A percentile compares a stretch with the other conserved stretches of the same genome.
Evolutionary conservation across 441 rosid genomes (phyloP).

Genomic region (Gossypium aridum): DNA sequence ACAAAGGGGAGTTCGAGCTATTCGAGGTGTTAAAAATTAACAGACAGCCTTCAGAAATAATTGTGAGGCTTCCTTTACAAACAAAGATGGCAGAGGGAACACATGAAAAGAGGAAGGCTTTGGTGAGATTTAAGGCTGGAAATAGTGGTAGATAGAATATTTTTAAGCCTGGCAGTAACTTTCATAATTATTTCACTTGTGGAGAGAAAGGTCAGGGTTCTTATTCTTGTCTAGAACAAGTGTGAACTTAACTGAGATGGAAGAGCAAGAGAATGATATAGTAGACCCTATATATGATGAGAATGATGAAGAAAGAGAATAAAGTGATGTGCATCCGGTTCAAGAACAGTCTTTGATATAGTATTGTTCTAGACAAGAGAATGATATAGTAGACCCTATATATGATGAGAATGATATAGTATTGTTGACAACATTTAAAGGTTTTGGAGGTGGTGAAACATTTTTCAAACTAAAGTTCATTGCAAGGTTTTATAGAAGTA

Average conservation of each 20-base stretch:
- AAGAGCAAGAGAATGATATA: neutral
- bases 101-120: neutral
- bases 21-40: neutral
- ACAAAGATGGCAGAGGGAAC: neutral
- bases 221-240: neutral
- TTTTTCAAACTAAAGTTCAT: neutral
- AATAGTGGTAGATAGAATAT: neutral
- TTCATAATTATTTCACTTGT: neutral
- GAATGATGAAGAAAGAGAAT: neutral
- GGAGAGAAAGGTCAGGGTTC: neutral
- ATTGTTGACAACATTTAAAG: neutral
- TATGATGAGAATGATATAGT: no score
- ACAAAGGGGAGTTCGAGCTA: neutral
- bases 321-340: neutral
- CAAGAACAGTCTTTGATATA: neutral
- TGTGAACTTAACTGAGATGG: neutral
- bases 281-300: neutral
- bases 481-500: neutral
- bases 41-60: neutral
- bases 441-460: neutral
- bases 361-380: no score
- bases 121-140: neutral
- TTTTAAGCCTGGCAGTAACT: neutral
- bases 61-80: neutral
- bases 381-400: no score